phyloP scores from a whole-genome alignment of 306 rosid genomes.

The Gastrolobium villosum region DNA sequence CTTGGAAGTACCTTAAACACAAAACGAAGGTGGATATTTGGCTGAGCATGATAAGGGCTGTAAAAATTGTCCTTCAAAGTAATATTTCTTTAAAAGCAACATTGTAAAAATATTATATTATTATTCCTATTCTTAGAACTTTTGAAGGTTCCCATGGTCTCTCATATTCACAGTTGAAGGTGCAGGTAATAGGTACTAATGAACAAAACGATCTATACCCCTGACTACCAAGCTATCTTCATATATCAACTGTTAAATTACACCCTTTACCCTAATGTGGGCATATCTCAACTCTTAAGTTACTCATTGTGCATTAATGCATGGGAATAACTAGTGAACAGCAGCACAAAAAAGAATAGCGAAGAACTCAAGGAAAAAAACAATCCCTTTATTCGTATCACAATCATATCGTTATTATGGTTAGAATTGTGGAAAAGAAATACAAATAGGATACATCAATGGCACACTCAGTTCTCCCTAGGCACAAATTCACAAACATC shows the following conservation, averaged over 20 bases:
- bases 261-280: background rate
- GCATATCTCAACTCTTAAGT: background rate
- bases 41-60: conserved; percentile 6
- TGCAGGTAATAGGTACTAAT: conserved; percentile 32
- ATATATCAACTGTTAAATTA: background rate
- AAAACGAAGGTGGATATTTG: background rate
- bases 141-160: background rate
- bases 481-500: conserved; percentile 21
- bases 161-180: conserved; percentile 3
- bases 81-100: background rate
- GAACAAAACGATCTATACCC: background rate
- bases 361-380: background rate
- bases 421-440: conserved; percentile 31
- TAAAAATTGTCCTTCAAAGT: conserved; percentile 26
- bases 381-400: background rate
- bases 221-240: conserved; percentile 6
- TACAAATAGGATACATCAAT: conserved; percentile 2
- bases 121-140: background rate
- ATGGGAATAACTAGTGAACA: background rate
- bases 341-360: conserved; percentile 14
- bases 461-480: conserved; percentile 19
- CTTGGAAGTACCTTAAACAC: background rate
- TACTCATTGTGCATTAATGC: background rate
- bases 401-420: background rate
- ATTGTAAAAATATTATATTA: conserved; percentile 5